Evolutionary conservation across 2,329 filamentous ascomycete species (phyloP), one percentile per base, ranked within the genome.

Genomic region (Phaeosphaeriaceae sp.): DNA sequence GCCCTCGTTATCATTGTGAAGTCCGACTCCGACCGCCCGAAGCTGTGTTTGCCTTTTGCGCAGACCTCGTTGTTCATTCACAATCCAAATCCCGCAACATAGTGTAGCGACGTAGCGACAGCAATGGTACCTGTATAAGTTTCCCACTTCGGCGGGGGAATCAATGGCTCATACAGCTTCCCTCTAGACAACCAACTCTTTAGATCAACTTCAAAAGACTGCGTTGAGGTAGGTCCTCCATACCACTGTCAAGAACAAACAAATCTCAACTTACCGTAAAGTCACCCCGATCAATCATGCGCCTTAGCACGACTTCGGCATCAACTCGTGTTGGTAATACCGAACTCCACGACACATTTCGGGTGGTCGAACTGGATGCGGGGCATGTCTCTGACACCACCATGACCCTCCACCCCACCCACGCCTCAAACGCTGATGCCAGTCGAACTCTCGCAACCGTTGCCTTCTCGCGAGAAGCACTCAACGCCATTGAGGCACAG

Each of bases 361-460:
- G 27, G 20, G 61, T 66, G 24, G 53, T 42, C 24, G 61, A 61
- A 42, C 53, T 66, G 3, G 63, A 66, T 17, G 56, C 61, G 7
- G 57, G 55, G 7, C 45, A 51, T 33, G 24, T 46, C 7, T 21
- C 19, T 2, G 53, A 49, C 21, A 25, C 31, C 13, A 53, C 33
- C 21, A 42, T 36, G 11, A 1, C 36, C 17, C 36, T 50, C 17
- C 24, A 31, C 9, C 19, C n/a, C 11, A 36, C 31, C 7, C 11
- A 13, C 31, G 31, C 31, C 31, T 7, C 31, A 3, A 13, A 11
- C 31, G 13, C 31, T 11, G 6, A 11, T 11, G 13, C 9, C 36
- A 15, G 31, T 45, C 15, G 7, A 17, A 13, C 19, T 20, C 21
- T 17, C 27, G 1, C 20, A 40, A 33, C 31, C n/a, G 22, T 60